phyloP scores from a whole-genome alignment of 2,329 filamentous ascomycete species.

The Aspergillaceae sp. region DNA sequence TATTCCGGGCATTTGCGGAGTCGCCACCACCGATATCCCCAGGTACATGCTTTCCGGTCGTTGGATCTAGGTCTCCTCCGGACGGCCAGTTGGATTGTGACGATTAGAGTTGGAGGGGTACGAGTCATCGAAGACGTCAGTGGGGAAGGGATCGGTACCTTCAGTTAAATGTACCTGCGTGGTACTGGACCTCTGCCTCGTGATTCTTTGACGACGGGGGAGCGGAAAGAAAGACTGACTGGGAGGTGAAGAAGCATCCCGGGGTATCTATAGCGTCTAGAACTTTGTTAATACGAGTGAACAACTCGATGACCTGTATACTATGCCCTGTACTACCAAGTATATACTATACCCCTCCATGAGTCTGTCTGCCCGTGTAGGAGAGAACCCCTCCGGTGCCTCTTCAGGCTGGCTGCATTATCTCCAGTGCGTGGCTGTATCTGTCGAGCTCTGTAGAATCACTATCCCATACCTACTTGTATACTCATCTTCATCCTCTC shows the following conservation, averaged over 20 bases:
- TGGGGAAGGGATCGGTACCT: background rate
- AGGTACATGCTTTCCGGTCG: too few relatives aligned
- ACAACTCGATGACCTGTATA: background rate
- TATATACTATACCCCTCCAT: too few relatives aligned
- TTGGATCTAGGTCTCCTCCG: too few relatives aligned
- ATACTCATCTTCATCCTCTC: too few relatives aligned
- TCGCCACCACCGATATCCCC: too few relatives aligned
- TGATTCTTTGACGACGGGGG: background rate
- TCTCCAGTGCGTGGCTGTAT: background rate
- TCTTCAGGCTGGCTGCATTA: background rate
- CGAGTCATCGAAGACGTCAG: background rate
- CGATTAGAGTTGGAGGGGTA: background rate
- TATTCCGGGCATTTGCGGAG: too few relatives aligned
- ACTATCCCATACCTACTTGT: background rate
- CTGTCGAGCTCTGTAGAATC: background rate
- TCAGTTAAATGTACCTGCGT: background rate
- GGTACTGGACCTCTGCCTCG: background rate
- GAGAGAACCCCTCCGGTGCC: too few relatives aligned
- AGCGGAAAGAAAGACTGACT: too few relatives aligned
- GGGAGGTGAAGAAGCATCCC: too few relatives aligned
- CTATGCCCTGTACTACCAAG: background rate
- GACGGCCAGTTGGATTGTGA: background rate
- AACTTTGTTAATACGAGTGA: too few relatives aligned
- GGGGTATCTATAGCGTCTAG: background rate
- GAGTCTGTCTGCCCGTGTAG: too few relatives aligned